Evolutionary conservation across 192 early-diverging fungal genomes (phyloP).

Genomic region (Phlyctochytrium planicorne): DNA sequence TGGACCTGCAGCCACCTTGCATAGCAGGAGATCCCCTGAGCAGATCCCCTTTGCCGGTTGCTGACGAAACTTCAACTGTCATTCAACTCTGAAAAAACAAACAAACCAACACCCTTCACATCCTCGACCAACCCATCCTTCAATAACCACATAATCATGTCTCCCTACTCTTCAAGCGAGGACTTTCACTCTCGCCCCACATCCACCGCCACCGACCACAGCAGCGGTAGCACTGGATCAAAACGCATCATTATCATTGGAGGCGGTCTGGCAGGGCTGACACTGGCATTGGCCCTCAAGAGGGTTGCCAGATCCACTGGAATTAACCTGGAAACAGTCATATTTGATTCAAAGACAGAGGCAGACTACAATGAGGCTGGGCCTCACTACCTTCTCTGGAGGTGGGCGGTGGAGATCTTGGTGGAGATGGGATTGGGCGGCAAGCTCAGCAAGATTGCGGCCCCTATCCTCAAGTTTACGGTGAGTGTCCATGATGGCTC

Average conservation of each 20-base stretch:
- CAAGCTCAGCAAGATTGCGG: constrained; percentile 33
- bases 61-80: no score
- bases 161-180: no score
- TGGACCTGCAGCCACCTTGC: no score
- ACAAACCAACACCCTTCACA: no score
- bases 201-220: no score
- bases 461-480: constrained; percentile 33
- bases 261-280: constrained; percentile 46
- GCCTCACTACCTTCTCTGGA: constrained; percentile 43
- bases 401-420: constrained; percentile 45
- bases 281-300: constrained; percentile 32
- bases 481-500: constrained; percentile 8
- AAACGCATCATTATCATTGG: constrained; percentile 42
- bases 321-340: constrained; percentile 31
- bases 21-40: no score
- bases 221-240: no score
- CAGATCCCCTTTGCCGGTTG: no score
- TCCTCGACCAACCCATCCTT: no score
- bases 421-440: constrained; percentile 45
- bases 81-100: no score
- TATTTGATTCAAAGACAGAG: constrained; percentile 21
- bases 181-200: no score
- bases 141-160: no score
- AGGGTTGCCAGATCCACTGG: constrained; percentile 22
- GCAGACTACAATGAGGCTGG: constrained; percentile 11